A percentile compares a stretch with the other conserved stretches of the same genome.
phyloP scores from a whole-genome alignment of 1,284 basidiomycete species.

The Heterobasidion irregulare region DNA sequence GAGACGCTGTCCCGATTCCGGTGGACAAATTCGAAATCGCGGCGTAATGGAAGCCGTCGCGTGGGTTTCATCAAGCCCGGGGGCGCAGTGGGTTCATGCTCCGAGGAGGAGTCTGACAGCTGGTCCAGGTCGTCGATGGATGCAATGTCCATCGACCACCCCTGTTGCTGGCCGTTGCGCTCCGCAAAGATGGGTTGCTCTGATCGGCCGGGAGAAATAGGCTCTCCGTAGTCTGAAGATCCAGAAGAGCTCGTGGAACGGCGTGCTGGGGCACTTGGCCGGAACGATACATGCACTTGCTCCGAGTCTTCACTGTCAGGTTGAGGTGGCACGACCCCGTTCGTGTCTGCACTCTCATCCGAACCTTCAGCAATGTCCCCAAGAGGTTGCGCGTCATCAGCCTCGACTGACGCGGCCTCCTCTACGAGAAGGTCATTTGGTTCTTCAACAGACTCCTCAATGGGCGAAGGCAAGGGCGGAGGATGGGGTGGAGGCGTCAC shows the following conservation, averaged over 20 bases:
- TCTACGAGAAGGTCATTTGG: background rate
- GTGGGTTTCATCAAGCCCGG: slow-evolving; percentile 48
- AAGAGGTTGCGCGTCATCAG: background rate
- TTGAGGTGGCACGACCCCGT: background rate
- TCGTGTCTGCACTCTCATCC: slow-evolving; percentile 1
- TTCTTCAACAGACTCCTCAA: background rate
- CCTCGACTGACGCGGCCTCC: background rate
- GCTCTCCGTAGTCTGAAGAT: slow-evolving; percentile 20
- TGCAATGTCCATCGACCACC: slow-evolving; percentile 56
- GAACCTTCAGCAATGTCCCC: background rate
- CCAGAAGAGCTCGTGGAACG: slow-evolving; percentile 52
- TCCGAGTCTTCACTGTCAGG: background rate
- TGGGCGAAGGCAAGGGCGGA: background rate
- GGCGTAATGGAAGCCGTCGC: slow-evolving; percentile 56
- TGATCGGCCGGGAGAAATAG: background rate
- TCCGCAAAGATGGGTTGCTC: slow-evolving; percentile 20
- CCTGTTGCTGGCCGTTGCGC: slow-evolving; percentile 5
- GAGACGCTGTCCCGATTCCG: slow-evolving; percentile 62
- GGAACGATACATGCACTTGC: slow-evolving; percentile 4
- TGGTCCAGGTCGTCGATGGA: slow-evolving; percentile 65
- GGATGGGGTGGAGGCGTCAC: background rate
- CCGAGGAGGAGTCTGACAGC: slow-evolving; percentile 63
- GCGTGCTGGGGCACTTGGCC: slow-evolving; percentile 1
- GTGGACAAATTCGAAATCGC: slow-evolving; percentile 71
- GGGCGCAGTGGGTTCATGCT: slow-evolving; percentile 27